phyloP scores from a whole-genome alignment of 1,284 basidiomycete genomes.

The Malassezia globosa region DNA sequence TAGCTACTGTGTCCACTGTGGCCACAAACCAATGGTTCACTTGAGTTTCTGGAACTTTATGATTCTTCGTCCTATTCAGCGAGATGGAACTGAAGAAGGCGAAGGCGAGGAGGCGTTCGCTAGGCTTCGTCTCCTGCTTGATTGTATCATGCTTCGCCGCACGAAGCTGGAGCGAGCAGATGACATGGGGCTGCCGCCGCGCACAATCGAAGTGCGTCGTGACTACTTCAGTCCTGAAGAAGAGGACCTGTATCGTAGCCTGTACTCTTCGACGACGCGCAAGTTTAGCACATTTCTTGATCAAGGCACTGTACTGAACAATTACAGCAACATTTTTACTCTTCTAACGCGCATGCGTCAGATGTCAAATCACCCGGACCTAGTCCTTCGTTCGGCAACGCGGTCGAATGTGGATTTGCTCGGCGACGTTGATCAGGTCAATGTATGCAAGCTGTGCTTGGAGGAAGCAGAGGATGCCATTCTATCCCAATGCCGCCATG shows the following conservation, averaged over 20 bases:
- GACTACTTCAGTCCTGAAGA: conserved; percentile 95
- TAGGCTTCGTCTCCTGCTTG: conserved; percentile 57
- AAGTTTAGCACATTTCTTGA: conserved; percentile 83
- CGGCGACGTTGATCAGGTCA: conserved; percentile 37
- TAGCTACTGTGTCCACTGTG: conserved; percentile 74
- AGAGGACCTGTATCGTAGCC: conserved; percentile 81
- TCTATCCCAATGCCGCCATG: conserved; percentile 67
- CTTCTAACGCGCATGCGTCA: conserved; percentile 47
- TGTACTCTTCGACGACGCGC: conserved; percentile 85
- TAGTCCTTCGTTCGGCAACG: conserved; percentile 78
- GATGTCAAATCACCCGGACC: conserved; percentile 58
- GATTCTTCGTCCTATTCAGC: conserved; percentile 45
- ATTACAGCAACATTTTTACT: conserved; percentile 50
- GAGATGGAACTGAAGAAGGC: conserved; percentile 30
- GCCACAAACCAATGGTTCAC: conserved; percentile 88
- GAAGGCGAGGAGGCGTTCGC: conserved; percentile 40
- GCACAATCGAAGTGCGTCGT: conserved; percentile 74
- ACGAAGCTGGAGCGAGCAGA: conserved; percentile 79
- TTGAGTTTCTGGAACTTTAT: conserved; percentile 52
- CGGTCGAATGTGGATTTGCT: conserved; percentile 31
- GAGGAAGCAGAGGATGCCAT: conserved; percentile 97
- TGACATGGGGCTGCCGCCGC: conserved; percentile 90
- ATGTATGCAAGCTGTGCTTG: conserved; percentile 77
- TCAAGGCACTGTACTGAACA: conserved; percentile 63
- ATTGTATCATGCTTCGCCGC: conserved; percentile 83